Evolutionary conservation across 2,329 filamentous ascomycete species (phyloP).

Genomic region (Ascocoryne sarcoides): DNA sequence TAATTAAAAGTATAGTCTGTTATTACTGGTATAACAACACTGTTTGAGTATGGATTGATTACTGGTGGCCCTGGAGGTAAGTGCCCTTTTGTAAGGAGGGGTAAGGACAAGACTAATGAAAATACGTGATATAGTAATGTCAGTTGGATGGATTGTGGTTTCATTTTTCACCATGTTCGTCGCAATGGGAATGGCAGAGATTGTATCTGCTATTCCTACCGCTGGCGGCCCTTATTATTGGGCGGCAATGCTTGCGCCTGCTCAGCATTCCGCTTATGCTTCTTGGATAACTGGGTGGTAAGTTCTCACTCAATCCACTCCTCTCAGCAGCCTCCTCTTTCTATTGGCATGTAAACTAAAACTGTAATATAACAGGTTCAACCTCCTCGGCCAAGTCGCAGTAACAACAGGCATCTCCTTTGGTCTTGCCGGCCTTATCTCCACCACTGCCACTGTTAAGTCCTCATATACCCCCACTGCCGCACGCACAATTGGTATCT

Average conservation of each 20-base stretch:
- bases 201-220: slow-evolving; percentile 50
- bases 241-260: slow-evolving; percentile 47
- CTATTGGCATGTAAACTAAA: too few relatives aligned
- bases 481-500: slow-evolving; percentile 46
- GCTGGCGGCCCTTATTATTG: slow-evolving; percentile 53
- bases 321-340: too few relatives aligned
- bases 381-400: slow-evolving; percentile 39
- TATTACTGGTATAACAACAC: slow-evolving; percentile 50
- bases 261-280: slow-evolving; percentile 35
- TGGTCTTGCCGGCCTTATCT: slow-evolving; percentile 37
- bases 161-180: slow-evolving; percentile 48
- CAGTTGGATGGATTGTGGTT: slow-evolving; percentile 45
- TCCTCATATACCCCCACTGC: slow-evolving; percentile 36
- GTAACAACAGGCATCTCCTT: slow-evolving; percentile 41
- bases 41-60: slow-evolving; percentile 47
- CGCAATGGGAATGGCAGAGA: slow-evolving; percentile 48
- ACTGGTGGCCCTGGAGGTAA: slow-evolving; percentile 47
- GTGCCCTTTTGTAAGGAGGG: slow-evolving; percentile 21
- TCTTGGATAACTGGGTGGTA: slow-evolving; percentile 40
- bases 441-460: slow-evolving; percentile 37
- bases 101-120: slow-evolving; percentile 7
- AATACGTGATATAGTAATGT: slow-evolving; percentile 43
- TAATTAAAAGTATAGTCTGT: slow-evolving; percentile 36
- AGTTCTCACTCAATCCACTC: too few relatives aligned
- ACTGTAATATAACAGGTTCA: slow-evolving; percentile 37